A percentile compares a stretch with the other conserved stretches of the same genome.
Evolutionary conservation across 768 basidiomycete genomes (phyloP).

Genomic region (Rubroboletus satanas): DNA sequence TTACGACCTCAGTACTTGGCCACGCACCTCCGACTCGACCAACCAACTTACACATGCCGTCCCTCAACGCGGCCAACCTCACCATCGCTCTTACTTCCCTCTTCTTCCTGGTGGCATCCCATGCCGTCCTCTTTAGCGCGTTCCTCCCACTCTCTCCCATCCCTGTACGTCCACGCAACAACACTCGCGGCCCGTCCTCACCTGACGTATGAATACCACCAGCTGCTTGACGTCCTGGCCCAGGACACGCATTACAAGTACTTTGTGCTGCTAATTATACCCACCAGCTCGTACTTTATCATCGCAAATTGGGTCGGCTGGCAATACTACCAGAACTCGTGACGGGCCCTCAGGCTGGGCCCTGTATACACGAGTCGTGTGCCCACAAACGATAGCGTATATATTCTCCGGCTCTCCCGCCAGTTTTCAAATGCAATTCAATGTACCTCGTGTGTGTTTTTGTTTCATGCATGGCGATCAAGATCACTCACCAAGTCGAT

Average conservation of each 20-base stretch:
- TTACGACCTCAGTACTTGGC: constrained; percentile 23
- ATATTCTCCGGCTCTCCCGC: constrained; percentile 4
- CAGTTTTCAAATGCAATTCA: constrained; percentile 13
- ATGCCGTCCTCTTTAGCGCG: constrained; percentile 63
- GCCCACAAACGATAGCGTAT: constrained; percentile 6
- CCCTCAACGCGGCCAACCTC: constrained; percentile 41
- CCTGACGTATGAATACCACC: constrained; percentile 23
- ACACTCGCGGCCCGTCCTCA: not conserved
- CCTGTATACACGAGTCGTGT: constrained; percentile 5
- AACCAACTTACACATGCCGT: constrained; percentile 22
- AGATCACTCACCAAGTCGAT: constrained; percentile 16
- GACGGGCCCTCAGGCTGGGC: constrained; percentile 18
- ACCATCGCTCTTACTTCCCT: constrained; percentile 43
- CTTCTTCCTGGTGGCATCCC: constrained; percentile 56
- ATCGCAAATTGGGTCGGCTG: constrained; percentile 99
- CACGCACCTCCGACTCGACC: constrained; percentile 12
- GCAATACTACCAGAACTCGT: constrained; percentile 95
- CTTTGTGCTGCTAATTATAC: constrained; percentile 71
- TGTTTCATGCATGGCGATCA: constrained; percentile 16
- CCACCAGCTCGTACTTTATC: constrained; percentile 81
- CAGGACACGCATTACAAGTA: constrained; percentile 90
- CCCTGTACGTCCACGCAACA: constrained; percentile 38
- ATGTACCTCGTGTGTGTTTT: constrained; percentile 22
- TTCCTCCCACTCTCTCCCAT: constrained; percentile 54
- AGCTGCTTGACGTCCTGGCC: constrained; percentile 65